Evolutionary conservation across 2,329 filamentous ascomycete species (phyloP).

Genomic region (Pseudogymnoascus sp.): DNA sequence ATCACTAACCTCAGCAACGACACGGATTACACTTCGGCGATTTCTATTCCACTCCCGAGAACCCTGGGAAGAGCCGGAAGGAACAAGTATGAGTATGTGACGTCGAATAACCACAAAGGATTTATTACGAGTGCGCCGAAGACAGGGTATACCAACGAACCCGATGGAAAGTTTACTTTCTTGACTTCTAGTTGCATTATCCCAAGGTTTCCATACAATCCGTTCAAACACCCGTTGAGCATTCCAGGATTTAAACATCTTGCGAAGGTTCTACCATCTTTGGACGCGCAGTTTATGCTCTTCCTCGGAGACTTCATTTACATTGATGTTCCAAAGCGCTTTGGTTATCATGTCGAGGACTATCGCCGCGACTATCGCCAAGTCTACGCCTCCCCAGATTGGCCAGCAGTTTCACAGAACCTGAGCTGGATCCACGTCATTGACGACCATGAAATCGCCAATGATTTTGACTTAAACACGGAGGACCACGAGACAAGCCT

Average conservation of each 20-base stretch:
- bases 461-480: conserved; percentile 81
- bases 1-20: conserved; percentile 59
- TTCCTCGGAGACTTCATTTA: conserved; percentile 86
- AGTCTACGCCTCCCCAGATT: conserved; percentile 92
- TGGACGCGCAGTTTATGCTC: conserved; percentile 72
- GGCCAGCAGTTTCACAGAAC: conserved; percentile 63
- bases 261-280: conserved; percentile 58
- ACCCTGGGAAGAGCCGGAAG: conserved; percentile 62
- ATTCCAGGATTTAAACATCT: conserved; percentile 75
- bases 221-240: conserved; percentile 70
- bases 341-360: conserved; percentile 61
- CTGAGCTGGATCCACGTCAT: conserved; percentile 97
- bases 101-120: conserved; percentile 80
- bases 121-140: conserved; percentile 71
- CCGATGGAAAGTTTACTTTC: conserved; percentile 73
- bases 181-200: conserved; percentile 90
- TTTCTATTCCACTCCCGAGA: conserved; percentile 56
- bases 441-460: conserved; percentile 92
- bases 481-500: conserved; percentile 34
- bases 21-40: conserved; percentile 71
- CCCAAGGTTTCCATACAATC: conserved; percentile 80
- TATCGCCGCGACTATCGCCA: conserved; percentile 90
- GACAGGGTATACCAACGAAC: conserved; percentile 51
- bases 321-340: conserved; percentile 74
- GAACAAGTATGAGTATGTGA: conserved; percentile 65